Evolutionary conservation across 805 yeast genomes (phyloP), one percentile per base, ranked within the genome.

Genomic region (Wickerhamiella sergipiensis): DNA sequence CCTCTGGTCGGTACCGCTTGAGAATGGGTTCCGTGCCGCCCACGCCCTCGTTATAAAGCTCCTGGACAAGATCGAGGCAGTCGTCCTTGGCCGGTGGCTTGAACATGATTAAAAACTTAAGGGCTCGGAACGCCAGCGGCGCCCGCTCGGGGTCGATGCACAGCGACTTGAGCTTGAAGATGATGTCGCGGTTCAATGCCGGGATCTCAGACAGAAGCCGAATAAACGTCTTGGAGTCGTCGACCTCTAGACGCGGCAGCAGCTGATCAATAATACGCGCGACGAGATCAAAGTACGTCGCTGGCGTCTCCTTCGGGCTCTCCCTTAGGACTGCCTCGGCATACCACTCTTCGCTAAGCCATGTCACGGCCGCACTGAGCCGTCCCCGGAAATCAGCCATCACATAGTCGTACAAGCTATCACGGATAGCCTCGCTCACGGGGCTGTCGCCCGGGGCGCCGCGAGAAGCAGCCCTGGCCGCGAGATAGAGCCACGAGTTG

Each of bases 311-410:
- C 88, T 95, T 86, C 64, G 89, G 96, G 65, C 87, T 95, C 58
- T 83, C 85, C 51, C 87, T 68, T 9, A 88, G 74, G 5, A 63
- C 60, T 10, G 59, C 56, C 60, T 81, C 85, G 47, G 78, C 71
- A 67, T 78, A 81, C 94, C 96, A 92, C 65, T 92, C 98, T 67
- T 92, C 98, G 60, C 84, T 89, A 50, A 92, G 69, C 99, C 99
- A 92, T 55, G 84, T 88, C 39, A 90, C 79, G 18, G 87, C 80
- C 36, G 82, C 67, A 52, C 85, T 94, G 12, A 89, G 73, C 36
- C 90, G 71, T 9, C 71, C 72, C 50, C 83, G 83, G 58, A 89
- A 80, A 61, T 84, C 85, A 10, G 75, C 80, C 59, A 85, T 71
- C 50, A 87, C 81, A 62, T 83, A 85, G 17, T 80, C 79, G 53